Evolutionary conservation across 805 yeast genomes (phyloP).

Genomic region (Saturnispora diversa): DNA sequence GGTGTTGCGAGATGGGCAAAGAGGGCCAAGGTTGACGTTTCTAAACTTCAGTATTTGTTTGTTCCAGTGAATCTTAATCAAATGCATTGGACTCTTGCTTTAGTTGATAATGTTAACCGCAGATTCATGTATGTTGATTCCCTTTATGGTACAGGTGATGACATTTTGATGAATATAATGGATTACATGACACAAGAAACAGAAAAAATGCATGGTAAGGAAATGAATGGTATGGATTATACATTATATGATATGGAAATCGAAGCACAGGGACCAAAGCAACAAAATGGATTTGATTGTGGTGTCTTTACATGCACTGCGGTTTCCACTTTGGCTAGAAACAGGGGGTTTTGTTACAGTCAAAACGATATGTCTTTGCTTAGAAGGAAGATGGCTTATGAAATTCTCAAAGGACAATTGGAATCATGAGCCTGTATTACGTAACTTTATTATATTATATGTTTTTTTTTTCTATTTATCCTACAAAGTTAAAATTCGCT

Average conservation of each 20-base stretch:
- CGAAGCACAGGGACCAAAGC: slow-evolving; percentile 56
- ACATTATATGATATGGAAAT: slow-evolving; percentile 21
- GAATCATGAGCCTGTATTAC: slow-evolving; percentile 4
- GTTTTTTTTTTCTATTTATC: too few species aligned
- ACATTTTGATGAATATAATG: slow-evolving; percentile 40
- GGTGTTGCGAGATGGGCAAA: slow-evolving; percentile 85
- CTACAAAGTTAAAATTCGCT: too few species aligned
- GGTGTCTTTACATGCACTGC: slow-evolving; percentile 88
- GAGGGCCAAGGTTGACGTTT: slow-evolving; percentile 59
- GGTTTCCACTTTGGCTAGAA: slow-evolving; percentile 52
- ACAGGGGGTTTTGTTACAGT: slow-evolving; percentile 42
- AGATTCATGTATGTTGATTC: slow-evolving; percentile 75
- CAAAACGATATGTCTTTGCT: slow-evolving; percentile 64
- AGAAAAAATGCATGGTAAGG: slow-evolving; percentile 38
- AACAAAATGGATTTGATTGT: slow-evolving; percentile 86
- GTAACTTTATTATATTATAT: background rate
- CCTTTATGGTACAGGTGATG: slow-evolving; percentile 40
- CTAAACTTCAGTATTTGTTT: slow-evolving; percentile 55
- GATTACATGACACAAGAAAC: slow-evolving; percentile 66
- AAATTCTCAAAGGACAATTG: slow-evolving; percentile 32
- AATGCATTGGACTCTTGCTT: slow-evolving; percentile 89
- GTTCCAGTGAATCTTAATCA: slow-evolving; percentile 80
- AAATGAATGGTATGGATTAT: slow-evolving; percentile 28
- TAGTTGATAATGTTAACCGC: slow-evolving; percentile 53
- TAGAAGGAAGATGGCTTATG: slow-evolving; percentile 62